Evolutionary conservation across 768 basidiomycete species (phyloP).

Genomic region (Kondoa malvinella): DNA sequence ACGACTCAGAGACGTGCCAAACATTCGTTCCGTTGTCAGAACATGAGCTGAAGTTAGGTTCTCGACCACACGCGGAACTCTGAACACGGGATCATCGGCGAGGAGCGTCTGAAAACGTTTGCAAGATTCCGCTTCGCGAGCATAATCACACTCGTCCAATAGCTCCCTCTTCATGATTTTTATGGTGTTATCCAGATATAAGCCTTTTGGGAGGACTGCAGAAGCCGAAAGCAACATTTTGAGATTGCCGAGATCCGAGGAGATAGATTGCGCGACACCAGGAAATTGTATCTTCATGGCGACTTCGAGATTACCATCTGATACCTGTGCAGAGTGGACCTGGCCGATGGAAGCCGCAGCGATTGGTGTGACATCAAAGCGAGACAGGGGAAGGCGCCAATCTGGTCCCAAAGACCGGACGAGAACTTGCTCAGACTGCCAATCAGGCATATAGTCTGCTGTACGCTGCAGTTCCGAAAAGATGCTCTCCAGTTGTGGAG

Average conservation of each 20-base stretch:
- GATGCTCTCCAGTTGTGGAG: slow-evolving; percentile 70
- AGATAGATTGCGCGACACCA: slow-evolving; percentile 67
- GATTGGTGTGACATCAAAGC: slow-evolving; percentile 22
- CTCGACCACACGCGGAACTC: slow-evolving; percentile 66
- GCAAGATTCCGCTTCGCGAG: slow-evolving; percentile 58
- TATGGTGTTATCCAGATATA: slow-evolving; percentile 78
- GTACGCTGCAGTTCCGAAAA: slow-evolving; percentile 81
- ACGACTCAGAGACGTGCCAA: slow-evolving; percentile 61
- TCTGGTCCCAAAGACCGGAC: slow-evolving; percentile 50
- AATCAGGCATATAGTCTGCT: slow-evolving; percentile 97
- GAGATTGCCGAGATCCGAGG: slow-evolving; percentile 71
- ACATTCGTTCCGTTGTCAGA: slow-evolving; percentile 72
- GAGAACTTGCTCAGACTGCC: slow-evolving; percentile 79
- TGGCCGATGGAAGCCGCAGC: slow-evolving; percentile 62
- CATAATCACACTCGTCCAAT: slow-evolving; percentile 81
- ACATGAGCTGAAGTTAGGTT: slow-evolving; percentile 63
- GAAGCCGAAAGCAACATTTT: slow-evolving; percentile 65
- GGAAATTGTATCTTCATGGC: slow-evolving; percentile 83
- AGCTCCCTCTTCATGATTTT: slow-evolving; percentile 77
- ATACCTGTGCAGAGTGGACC: slow-evolving; percentile 61
- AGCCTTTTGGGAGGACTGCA: slow-evolving; percentile 61
- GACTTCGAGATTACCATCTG: slow-evolving; percentile 32
- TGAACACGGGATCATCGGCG: slow-evolving; percentile 47
- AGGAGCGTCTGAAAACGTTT: slow-evolving; percentile 39
- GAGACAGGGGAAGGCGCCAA: slow-evolving; percentile 54